Conservation (phyloP, 345 rosid genomes). For the Gossypioides kirkii region DNA sequence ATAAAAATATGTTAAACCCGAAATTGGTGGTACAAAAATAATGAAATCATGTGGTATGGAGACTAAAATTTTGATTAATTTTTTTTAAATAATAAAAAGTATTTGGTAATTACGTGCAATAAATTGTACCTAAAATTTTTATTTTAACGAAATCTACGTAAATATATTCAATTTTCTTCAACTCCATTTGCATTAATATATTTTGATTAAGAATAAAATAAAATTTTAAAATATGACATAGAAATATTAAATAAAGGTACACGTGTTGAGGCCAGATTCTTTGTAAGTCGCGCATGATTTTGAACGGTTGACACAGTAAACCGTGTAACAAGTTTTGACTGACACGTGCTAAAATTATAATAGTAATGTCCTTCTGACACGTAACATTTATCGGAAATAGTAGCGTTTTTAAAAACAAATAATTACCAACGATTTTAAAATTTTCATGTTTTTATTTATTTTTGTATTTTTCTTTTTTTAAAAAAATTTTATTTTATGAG, state of each 20-base stretch:
- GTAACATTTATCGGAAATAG: no score
- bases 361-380: no score
- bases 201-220: neutral
- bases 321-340: conserved; percentile 2
- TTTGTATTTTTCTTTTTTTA: no score
- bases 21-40: neutral
- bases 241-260: neutral
- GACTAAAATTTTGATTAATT: neutral
- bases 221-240: neutral
- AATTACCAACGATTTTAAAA: no score
- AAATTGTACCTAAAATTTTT: neutral
- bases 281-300: neutral
- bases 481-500: no score
- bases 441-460: no score
- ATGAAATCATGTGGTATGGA: neutral
- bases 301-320: conserved; percentile 6
- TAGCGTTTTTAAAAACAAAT: no score
- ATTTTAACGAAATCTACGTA: neutral
- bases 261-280: conserved; percentile 15
- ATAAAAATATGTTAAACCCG: neutral
- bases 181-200: neutral
- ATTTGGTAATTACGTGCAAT: neutral
- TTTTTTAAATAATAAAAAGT: neutral
- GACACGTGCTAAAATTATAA: no score
- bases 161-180: neutral